phyloP scores from a whole-genome alignment of 768 basidiomycete genomes.

The Hortiboletus campestris region DNA sequence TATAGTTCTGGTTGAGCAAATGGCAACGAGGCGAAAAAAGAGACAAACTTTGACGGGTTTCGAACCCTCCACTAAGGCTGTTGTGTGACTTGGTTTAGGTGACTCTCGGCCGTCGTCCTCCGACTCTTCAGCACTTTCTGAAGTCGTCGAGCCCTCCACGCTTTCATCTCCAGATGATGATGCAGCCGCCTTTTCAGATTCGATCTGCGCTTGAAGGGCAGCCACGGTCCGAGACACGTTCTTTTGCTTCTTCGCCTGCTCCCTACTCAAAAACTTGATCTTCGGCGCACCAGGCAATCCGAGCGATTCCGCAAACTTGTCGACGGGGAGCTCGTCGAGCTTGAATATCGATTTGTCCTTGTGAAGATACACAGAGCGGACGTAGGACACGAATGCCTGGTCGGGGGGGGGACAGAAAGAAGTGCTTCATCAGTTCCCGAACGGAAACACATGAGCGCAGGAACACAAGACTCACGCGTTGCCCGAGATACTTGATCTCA shows the following conservation, averaged over 20 bases:
- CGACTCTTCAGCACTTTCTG: constrained; percentile 28
- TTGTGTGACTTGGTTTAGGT: background rate
- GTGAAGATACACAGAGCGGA: constrained; percentile 89
- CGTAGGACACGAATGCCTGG: constrained; percentile 93
- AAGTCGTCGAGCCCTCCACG: constrained; percentile 8
- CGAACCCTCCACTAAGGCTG: constrained; percentile 2
- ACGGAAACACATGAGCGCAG: background rate
- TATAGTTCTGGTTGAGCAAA: background rate
- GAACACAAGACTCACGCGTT: constrained; percentile 58
- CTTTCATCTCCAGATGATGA: constrained; percentile 22
- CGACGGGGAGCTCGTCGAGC: constrained; percentile 73
- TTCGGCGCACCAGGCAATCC: constrained; percentile 94
- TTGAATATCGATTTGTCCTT: constrained; percentile 95
- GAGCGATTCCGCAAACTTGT: constrained; percentile 83
- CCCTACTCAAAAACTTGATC: constrained; percentile 79
- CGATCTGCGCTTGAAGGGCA: constrained; percentile 32
- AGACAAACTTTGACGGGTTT: constrained; percentile 43
- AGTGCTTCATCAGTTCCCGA: background rate
- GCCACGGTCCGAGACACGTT: constrained; percentile 57
- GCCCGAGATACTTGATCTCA: constrained; percentile 95
- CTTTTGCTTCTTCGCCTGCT: constrained; percentile 72
- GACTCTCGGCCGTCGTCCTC: constrained; percentile 14
- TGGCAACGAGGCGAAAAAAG: background rate
- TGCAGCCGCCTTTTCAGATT: constrained; percentile 16
- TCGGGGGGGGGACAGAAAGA: background rate